Percentiles rank a stretch among this genome's conserved stretches.
Evolutionary conservation across 1,284 basidiomycete species (phyloP).

Genomic region (Ustilago lituana): DNA sequence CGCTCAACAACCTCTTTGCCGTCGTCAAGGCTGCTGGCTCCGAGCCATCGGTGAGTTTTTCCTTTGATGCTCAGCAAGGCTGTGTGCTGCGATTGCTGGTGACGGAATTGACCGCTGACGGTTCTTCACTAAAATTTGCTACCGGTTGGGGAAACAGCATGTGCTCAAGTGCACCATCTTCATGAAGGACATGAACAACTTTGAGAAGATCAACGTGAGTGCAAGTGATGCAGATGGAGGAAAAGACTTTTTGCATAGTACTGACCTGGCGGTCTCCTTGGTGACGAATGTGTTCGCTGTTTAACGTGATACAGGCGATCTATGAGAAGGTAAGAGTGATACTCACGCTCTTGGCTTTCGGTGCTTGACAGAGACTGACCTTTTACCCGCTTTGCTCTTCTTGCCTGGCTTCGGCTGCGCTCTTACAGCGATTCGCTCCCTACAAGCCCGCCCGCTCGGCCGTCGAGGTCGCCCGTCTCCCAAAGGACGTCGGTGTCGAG

Average conservation of each 20-base stretch:
- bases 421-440: constrained; percentile 50
- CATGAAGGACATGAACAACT: constrained; percentile 91
- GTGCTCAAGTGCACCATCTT: constrained; percentile 74
- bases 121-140: background rate
- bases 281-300: background rate
- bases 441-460: constrained; percentile 90
- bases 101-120: background rate
- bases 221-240: background rate
- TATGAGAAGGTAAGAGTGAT: constrained; percentile 62
- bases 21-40: constrained; percentile 82
- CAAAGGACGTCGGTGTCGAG: constrained; percentile 85
- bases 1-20: constrained; percentile 83
- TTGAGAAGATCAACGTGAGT: constrained; percentile 79
- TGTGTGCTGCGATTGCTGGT: too few relatives aligned
- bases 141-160: constrained; percentile 30
- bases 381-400: constrained; percentile 1
- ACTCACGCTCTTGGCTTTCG: constrained; percentile 37
- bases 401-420: background rate
- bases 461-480: constrained; percentile 75
- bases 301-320: constrained; percentile 32
- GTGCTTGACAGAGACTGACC: constrained; percentile 39
- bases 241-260: background rate
- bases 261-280: background rate
- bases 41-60: constrained; percentile 39
- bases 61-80: background rate